Conservation (phyloP, 2,329 filamentous ascomycete genomes). For the Triangularia verruculosa region DNA sequence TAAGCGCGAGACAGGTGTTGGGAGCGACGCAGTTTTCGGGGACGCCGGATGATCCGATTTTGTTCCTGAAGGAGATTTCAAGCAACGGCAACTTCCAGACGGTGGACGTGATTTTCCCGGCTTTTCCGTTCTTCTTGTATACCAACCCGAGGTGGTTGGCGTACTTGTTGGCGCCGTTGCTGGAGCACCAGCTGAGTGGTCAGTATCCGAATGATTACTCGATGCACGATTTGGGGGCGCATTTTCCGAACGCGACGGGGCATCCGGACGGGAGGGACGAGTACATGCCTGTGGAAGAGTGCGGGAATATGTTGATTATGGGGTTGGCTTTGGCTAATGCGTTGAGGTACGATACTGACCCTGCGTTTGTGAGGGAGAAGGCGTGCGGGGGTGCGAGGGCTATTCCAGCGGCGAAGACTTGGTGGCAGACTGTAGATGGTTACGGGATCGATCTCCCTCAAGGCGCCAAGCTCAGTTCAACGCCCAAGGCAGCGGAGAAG, state of each 20-base stretch:
- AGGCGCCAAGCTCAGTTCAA: constrained; percentile 8
- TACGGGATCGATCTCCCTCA: constrained; percentile 28
- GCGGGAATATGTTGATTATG: constrained; percentile 76
- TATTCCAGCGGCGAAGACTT: constrained; percentile 11
- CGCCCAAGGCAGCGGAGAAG: constrained; percentile 26
- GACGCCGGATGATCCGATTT: constrained; percentile 65
- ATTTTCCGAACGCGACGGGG: constrained; percentile 75
- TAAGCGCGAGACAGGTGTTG: constrained; percentile 76
- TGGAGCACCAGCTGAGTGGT: constrained; percentile 78
- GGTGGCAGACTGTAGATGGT: constrained; percentile 22
- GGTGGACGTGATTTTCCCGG: constrained; percentile 82
- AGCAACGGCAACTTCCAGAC: constrained; percentile 84
- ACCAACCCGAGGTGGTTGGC: constrained; percentile 78
- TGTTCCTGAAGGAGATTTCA: constrained; percentile 84
- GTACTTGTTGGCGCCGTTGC: constrained; percentile 73
- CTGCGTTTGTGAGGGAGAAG: constrained; percentile 43
- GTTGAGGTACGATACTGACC: constrained; percentile 58
- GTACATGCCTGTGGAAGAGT: constrained; percentile 74
- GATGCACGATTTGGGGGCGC: constrained; percentile 71
- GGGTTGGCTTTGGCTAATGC: constrained; percentile 74
- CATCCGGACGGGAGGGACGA: constrained; percentile 67
- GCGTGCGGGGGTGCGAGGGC: constrained; percentile 4
- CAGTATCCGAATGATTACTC: constrained; percentile 81
- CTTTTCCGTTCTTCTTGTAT: constrained; percentile 83
- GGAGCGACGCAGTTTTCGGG: constrained; percentile 75